A percentile compares a stretch with the other conserved stretches of the same genome.
phyloP scores from a whole-genome alignment of 345 rosid genomes.

The Dimocarpus longan region DNA sequence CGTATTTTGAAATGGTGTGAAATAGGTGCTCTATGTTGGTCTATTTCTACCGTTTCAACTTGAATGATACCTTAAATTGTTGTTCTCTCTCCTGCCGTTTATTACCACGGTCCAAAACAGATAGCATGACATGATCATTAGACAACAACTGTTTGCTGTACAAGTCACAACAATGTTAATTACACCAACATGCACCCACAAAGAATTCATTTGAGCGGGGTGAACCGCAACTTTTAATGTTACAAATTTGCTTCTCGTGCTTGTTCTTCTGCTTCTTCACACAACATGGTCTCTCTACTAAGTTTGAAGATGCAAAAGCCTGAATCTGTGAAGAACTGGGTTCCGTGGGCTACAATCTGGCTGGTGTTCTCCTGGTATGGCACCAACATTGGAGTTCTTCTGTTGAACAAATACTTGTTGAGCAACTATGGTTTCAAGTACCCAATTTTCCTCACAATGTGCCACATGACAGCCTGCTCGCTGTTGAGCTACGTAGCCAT shows the following conservation, averaged over 20 bases:
- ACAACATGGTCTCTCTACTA: neutral
- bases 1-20: conserved; percentile 8
- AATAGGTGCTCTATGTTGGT: neutral
- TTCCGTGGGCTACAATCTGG: conserved; percentile 46
- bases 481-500: conserved; percentile 60
- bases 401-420: conserved; percentile 67
- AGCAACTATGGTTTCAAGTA: conserved; percentile 74
- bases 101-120: conserved; percentile 12
- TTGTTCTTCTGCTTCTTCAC: neutral
- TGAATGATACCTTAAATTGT: conserved; percentile 18
- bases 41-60: neutral
- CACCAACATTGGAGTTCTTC: conserved; percentile 64
- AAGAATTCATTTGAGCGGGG: neutral
- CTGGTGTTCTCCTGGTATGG: conserved; percentile 64
- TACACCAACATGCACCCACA: neutral
- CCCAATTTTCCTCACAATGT: conserved; percentile 77
- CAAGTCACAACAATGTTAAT: neutral
- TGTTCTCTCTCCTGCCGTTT: neutral
- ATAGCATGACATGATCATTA: neutral
- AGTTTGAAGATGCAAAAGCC: neutral
- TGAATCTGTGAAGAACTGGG: conserved; percentile 9
- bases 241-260: neutral
- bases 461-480: conserved; percentile 80
- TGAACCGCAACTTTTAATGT: neutral
- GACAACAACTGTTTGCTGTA: conserved; percentile 4